These are phyloP conservation scores for Pseudocercospora crystallina DNA, from an alignment of 2,329 filamentous ascomycete species.

Conservation along the genomic window DNA sequence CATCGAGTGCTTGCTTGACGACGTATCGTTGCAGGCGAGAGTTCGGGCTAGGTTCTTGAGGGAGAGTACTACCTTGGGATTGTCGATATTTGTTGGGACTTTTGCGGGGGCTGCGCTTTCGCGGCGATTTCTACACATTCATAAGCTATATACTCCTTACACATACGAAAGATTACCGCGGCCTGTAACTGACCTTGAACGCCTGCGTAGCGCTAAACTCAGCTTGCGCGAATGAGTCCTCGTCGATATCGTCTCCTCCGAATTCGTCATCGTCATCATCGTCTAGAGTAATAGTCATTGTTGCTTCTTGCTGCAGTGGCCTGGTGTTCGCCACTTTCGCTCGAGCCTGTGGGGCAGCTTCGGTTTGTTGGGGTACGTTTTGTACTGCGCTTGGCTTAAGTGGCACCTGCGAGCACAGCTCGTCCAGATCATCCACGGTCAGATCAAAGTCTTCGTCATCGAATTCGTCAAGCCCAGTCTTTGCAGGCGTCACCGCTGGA, in stretches of 20 bases:
- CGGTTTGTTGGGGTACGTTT: too few species aligned
- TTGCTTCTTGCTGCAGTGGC: constrained; percentile 1
- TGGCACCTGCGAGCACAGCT: constrained; percentile 50
- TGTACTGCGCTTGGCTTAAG: constrained; percentile 1
- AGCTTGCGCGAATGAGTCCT: constrained; percentile 66
- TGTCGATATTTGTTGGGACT: constrained; percentile 1
- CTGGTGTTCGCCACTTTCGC: too few species aligned
- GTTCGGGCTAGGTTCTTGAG: background rate
- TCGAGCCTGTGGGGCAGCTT: too few species aligned
- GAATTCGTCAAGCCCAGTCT: constrained; percentile 44
- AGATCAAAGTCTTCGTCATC: constrained; percentile 47
- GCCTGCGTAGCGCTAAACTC: constrained; percentile 73
- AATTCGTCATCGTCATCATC: constrained; percentile 65
- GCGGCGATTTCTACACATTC: constrained; percentile 29
- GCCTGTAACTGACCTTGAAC: constrained; percentile 41
- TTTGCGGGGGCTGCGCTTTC: constrained; percentile 24
- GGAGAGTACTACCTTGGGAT: background rate
- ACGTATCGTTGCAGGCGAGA: constrained; percentile 61
- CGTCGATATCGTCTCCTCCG: constrained; percentile 68
- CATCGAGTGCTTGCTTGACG: constrained; percentile 70
- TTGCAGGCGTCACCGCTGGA: constrained; percentile 11
- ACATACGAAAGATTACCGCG: constrained; percentile 16
- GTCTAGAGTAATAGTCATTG: constrained; percentile 10
- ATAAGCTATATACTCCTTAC: constrained; percentile 36
- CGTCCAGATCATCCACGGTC: constrained; percentile 59